phyloP scores from a whole-genome alignment of 306 rosid species.

The Cucurbita ficifolia region DNA sequence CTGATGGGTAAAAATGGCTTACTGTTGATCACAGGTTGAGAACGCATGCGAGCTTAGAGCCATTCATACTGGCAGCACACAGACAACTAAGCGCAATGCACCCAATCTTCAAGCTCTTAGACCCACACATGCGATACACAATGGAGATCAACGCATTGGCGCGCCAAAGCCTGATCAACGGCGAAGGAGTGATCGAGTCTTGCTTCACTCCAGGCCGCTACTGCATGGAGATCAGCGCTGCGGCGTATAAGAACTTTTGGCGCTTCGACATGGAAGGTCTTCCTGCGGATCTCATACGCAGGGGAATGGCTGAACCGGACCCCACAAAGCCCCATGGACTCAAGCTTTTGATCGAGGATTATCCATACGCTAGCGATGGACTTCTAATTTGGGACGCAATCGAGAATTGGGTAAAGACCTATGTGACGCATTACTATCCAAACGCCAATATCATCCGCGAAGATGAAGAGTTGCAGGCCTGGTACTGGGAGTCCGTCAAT shows the following conservation, averaged over 20 bases:
- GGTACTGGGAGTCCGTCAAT: conserved; percentile 78
- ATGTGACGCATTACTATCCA: conserved; percentile 67
- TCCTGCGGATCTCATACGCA: conserved; percentile 75
- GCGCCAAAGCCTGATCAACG: conserved; percentile 51
- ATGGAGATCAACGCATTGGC: conserved; percentile 75
- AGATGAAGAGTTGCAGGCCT: conserved; percentile 69
- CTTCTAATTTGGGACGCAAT: conserved; percentile 77
- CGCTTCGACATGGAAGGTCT: conserved; percentile 75
- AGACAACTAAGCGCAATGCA: conserved; percentile 89
- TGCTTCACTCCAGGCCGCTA: conserved; percentile 93
- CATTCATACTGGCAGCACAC: conserved; percentile 76
- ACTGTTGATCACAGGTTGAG: conserved; percentile 43
- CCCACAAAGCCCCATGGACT: conserved; percentile 74
- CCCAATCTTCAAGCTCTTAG: conserved; percentile 73
- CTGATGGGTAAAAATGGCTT: neutral
- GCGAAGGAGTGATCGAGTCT: conserved; percentile 61
- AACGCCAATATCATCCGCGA: conserved; percentile 29
- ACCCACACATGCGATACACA: conserved; percentile 94
- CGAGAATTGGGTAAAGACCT: conserved; percentile 60
- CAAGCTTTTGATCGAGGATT: conserved; percentile 56
- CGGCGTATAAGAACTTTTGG: conserved; percentile 69
- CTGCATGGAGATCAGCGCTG: conserved; percentile 68
- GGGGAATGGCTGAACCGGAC: conserved; percentile 87
- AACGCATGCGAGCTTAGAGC: conserved; percentile 67
- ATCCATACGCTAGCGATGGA: conserved; percentile 86